Evolutionary conservation across 2,329 filamentous ascomycete genomes (phyloP), one percentile per base, ranked within the genome.

Genomic region (Magnaporthiopsis poae): DNA sequence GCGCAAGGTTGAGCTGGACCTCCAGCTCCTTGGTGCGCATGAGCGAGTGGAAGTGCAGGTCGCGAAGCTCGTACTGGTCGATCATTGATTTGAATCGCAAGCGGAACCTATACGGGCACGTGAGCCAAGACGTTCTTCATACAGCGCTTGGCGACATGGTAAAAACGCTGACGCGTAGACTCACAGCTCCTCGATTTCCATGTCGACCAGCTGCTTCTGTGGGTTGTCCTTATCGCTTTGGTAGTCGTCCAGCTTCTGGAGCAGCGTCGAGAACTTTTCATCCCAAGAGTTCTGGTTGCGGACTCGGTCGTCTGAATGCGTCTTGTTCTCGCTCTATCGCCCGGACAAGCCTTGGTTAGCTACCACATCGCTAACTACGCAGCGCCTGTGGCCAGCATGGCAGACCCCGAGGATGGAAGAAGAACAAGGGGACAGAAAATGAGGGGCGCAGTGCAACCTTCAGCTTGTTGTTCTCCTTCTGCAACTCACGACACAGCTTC

Each of bases 381-480:
- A 31, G 31, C 8, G 56, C 33, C 61, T 29, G n/a, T 25, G 46
- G 21, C 31, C 46, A 56, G 46, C 46, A 56, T 21, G 46, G 18
- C 21, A 33, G n/a, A 61, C 18, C 13, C 31, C 31, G 31, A 31
- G 31, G 31, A 31, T 31, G 31, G 31, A 3, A 31, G 31, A 31
- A 31, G 31, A 31, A 31, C 31, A 31, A 29, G 63, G 25, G 8
- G 56, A n/a, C 61, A 60, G 65, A 5, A 36, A 31, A 13, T 2
- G 52, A 29, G 33, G 60, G 60, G 29, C 52, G 11, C 11, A 39
- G 39, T n/a, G 68, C 5, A 33, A 95, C 91, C 89, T 98, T 98
- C 70, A 99, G 87, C 79, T 96, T 96, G 79, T 98, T 98, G 77
- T 99, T 99, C 75, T 99, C 95, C 73, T 94, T 90, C 68, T 96